Conservation (phyloP, 177 flowering plant species). For the Telopea speciosissima region DNA sequence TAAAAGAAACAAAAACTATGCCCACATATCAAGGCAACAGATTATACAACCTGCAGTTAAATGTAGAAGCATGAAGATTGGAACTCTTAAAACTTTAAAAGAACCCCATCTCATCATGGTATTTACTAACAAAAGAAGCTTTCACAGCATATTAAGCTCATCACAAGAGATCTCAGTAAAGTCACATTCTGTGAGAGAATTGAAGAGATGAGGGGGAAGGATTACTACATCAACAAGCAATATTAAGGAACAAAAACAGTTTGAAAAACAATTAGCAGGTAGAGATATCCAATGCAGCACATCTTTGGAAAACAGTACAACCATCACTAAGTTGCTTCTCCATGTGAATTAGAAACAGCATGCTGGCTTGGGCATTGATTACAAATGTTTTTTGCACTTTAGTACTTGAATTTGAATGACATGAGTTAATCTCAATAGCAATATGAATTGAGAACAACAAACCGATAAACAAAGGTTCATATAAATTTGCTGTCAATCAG, state of each 20-base stretch:
- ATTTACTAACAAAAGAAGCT: background rate
- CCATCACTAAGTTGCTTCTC: background rate
- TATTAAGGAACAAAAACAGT: too few relatives aligned
- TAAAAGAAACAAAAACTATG: background rate
- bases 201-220: background rate
- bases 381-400: background rate
- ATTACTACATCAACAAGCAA: too few relatives aligned
- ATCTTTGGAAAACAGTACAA: background rate
- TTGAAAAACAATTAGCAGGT: background rate
- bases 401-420: background rate
- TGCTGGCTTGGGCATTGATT: background rate
- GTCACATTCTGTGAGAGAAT: background rate
- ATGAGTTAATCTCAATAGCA: background rate
- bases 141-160: background rate
- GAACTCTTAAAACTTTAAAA: background rate
- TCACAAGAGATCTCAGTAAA: background rate
- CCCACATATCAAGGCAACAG: background rate
- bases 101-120: background rate
- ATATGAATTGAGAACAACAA: too few relatives aligned
- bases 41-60: background rate
- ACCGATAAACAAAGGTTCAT: too few relatives aligned
- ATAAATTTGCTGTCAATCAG: too few relatives aligned
- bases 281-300: background rate
- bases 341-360: too few relatives aligned
- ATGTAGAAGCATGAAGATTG: background rate